phyloP scores from a whole-genome alignment of 2,329 filamentous ascomycete species.

The Botrytis hyacinthi region DNA sequence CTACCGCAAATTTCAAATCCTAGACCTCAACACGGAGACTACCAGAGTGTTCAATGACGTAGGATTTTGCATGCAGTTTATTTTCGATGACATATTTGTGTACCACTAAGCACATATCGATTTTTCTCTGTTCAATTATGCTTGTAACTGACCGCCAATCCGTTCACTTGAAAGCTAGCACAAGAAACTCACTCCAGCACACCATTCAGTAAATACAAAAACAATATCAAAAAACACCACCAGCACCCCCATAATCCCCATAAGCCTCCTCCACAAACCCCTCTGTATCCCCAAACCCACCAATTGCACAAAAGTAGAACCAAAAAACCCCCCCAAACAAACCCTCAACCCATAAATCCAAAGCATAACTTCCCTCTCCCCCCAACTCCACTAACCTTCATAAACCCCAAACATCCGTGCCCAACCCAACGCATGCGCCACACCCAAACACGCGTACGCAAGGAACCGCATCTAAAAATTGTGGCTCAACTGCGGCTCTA shows the following conservation, averaged over 20 bases:
- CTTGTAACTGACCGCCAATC: neutral
- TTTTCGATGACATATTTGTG: neutral
- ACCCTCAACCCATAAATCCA: too few species aligned
- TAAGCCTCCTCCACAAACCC: neutral
- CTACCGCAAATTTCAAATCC: too few species aligned
- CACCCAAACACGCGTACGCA: neutral
- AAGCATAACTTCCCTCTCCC: too few species aligned
- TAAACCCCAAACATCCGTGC: neutral
- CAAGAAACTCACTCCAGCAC: neutral
- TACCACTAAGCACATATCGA: neutral
- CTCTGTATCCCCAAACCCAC: neutral
- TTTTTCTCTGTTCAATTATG: neutral
- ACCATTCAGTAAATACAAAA: neutral
- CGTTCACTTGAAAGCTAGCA: neutral
- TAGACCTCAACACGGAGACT: too few species aligned
- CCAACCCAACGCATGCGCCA: neutral
- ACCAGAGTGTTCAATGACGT: too few species aligned
- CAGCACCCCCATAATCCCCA: too few species aligned
- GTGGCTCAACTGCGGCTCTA: neutral
- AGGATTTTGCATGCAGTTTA: too few species aligned
- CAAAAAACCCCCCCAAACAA: too few species aligned
- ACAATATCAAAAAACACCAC: neutral
- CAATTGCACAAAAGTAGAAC: too few species aligned
- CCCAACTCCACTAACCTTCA: too few species aligned
- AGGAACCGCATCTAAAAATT: neutral